Evolutionary conservation across 2,329 filamentous ascomycete genomes (phyloP), one percentile per base, ranked within the genome.

Genomic region (Pseudonectria foliicola): DNA sequence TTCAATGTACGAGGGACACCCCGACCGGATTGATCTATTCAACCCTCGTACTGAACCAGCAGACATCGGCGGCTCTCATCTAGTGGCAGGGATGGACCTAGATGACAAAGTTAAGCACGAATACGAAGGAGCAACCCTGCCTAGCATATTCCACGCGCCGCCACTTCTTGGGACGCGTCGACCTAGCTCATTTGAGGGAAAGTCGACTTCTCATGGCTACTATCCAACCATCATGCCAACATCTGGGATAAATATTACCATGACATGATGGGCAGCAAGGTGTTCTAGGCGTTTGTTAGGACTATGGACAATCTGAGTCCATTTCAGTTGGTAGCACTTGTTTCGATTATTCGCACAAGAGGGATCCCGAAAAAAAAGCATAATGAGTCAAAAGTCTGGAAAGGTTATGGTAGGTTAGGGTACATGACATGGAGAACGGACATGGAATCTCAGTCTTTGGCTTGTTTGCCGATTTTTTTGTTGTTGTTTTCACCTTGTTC

Each of bases 111-210:
- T 72, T 27, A 75, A 75, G 50, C 55, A 64, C 15, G 71, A 75
- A 35, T 63, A 67, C 37, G 70, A 73, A 11, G 55, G 56, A 6
- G 53, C 56, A 6, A 50, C 59, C 23, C 62, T 73, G 7, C 67
- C 71, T 2, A 70, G 66, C 34, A 55, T 73, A 28, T 66, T 70
- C 44, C 64, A 68, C 31, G 57, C 66, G 0, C 63, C 64, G 1
- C 47, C 57, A 18, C 46, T 58, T 47, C 29, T 71, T 31, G 50
- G 48, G 29, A 55, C 55, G 25, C 53, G 52, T 13, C 61, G 61
- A 18, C 49, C 70, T 40, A 66, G 66, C 12, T 64, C 68, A 8
- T 77, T 71, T 42, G 72, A 77, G 34, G 68, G 68, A 37, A 77
- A 75, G 46, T 28, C 66, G 8, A 66, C 57, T 28, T 73, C 72